Base-by-base conservation (phyloP, 1,284 basidiomycete genomes). In the Moesziomyces sp. region DNA sequence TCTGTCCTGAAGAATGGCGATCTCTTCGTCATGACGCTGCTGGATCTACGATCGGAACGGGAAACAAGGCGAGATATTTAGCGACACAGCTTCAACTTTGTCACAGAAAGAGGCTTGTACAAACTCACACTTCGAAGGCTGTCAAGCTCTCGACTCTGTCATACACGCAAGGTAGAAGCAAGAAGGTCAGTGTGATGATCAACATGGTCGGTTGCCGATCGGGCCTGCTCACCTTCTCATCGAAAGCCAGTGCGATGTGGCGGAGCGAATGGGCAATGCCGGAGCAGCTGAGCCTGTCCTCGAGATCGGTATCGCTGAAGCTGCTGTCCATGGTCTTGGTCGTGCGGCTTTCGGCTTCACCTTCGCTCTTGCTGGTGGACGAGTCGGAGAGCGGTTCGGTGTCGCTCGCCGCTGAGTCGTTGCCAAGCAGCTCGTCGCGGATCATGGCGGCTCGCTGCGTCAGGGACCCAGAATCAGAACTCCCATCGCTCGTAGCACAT, bases 91-190 rank as follows among this genome's bases (percentile, higher is more conserved):
- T 62, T 51, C 4, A 62, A 55, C 51, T 68, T 51, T 58, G 6
- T 16, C 5, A 16, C 11, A 4, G 14, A 14, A 30, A 28, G 23
- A 10, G 14, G 5, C 10, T 23, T 3, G 23, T 8, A 13, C 0
- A 18, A 19, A 49, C 53, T 43, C 43, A 63, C 64, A 3, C 38
- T 44, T 57, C 59, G 47, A 2, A 73, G 54, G 38, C 54, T 73
- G 35, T 73, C 60, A 16, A 73, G 61, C 46, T 73, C 70, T 3
- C 63, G 56, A 46, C 57, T 68, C 64, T 67, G 53, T 47, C 18
- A 28, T 5, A 19, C 7, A 23, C 1, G 5, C 8, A 18, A 35
- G 19, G 24, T 1, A 35, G 8, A 6, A 19, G 21, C 23, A 24
- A 23, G 13, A 18, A 19, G 19, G 38, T 24, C 9, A 10, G 26